Evolutionary conservation across 2,329 filamentous ascomycete genomes (phyloP).

Genomic region (Fusarium ramigenum): DNA sequence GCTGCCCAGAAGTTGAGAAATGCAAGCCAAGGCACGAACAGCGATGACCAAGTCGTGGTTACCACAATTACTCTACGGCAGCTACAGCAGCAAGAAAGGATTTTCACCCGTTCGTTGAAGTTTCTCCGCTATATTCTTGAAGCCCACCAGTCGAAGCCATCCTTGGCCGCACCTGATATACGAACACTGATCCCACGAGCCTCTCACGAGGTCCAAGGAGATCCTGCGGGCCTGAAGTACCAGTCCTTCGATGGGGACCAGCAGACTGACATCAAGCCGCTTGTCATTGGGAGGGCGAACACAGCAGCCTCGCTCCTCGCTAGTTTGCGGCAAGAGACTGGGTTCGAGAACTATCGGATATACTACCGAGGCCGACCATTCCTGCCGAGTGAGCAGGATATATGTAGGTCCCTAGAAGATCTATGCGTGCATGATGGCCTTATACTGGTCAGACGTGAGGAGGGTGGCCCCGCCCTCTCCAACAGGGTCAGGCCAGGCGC

Average conservation of each 20-base stretch:
- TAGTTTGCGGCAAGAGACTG: slow-evolving; percentile 73
- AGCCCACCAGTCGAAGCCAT: slow-evolving; percentile 69
- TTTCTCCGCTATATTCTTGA: slow-evolving; percentile 74
- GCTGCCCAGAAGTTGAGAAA: slow-evolving; percentile 65
- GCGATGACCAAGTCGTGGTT: slow-evolving; percentile 63
- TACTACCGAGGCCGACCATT: slow-evolving; percentile 77
- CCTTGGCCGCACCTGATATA: slow-evolving; percentile 67
- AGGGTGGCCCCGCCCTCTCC: slow-evolving; percentile 55
- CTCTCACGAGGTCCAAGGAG: slow-evolving; percentile 66
- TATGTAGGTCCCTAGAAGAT: slow-evolving; percentile 72
- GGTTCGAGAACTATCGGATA: slow-evolving; percentile 78
- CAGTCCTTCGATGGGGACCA: slow-evolving; percentile 74
- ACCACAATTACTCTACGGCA: slow-evolving; percentile 60
- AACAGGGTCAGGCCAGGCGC: slow-evolving; percentile 60
- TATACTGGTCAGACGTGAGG: slow-evolving; percentile 71
- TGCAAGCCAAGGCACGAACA: slow-evolving; percentile 55
- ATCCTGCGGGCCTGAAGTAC: slow-evolving; percentile 74
- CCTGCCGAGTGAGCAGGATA: slow-evolving; percentile 66
- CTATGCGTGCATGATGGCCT: slow-evolving; percentile 71
- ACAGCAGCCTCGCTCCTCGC: slow-evolving; percentile 76
- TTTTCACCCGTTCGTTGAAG: slow-evolving; percentile 74
- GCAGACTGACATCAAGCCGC: slow-evolving; percentile 67
- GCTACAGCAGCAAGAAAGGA: slow-evolving; percentile 60
- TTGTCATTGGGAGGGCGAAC: slow-evolving; percentile 75
- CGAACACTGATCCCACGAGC: slow-evolving; percentile 62